Evolutionary conservation across 306 rosid genomes (phyloP).

Genomic region (Cyclanthera cordifolia): DNA sequence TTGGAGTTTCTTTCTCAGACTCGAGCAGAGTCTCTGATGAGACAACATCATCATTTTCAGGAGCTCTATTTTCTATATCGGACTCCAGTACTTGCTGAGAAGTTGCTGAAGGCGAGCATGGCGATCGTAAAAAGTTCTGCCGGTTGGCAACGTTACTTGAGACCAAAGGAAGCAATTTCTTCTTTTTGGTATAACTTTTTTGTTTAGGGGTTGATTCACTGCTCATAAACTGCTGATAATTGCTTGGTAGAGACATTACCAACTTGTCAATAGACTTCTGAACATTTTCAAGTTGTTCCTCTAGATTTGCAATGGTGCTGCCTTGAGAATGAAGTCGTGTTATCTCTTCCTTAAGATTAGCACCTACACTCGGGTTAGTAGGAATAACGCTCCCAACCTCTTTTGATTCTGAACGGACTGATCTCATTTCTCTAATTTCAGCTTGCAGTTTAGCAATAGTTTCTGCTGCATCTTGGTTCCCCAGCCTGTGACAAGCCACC

Average conservation of each 20-base stretch:
- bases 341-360: slow-evolving; percentile 95
- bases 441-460: slow-evolving; percentile 93
- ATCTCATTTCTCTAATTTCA: slow-evolving; percentile 84
- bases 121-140: slow-evolving; percentile 63
- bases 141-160: slow-evolving; percentile 53
- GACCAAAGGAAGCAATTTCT: slow-evolving; percentile 70
- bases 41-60: slow-evolving; percentile 44
- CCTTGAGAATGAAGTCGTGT: slow-evolving; percentile 97
- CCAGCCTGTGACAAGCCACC: slow-evolving; percentile 95
- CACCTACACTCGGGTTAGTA: slow-evolving; percentile 73
- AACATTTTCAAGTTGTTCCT: slow-evolving; percentile 96
- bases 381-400: slow-evolving; percentile 61
- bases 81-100: slow-evolving; percentile 54
- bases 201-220: slow-evolving; percentile 52
- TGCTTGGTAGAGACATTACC: slow-evolving; percentile 94
- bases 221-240: slow-evolving; percentile 32
- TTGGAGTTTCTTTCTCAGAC: slow-evolving; percentile 77
- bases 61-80: slow-evolving; percentile 70
- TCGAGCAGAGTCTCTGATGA: slow-evolving; percentile 42
- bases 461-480: slow-evolving; percentile 99
- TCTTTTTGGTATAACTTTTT: slow-evolving; percentile 61
- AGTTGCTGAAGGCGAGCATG: slow-evolving; percentile 85
- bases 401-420: slow-evolving; percentile 46
- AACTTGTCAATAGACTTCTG: slow-evolving; percentile 95
- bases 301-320: slow-evolving; percentile 88